These are phyloP conservation scores for Ustulina deusta DNA, from an alignment of 2,329 filamentous ascomycete genomes.

Conservation along the genomic window DNA sequence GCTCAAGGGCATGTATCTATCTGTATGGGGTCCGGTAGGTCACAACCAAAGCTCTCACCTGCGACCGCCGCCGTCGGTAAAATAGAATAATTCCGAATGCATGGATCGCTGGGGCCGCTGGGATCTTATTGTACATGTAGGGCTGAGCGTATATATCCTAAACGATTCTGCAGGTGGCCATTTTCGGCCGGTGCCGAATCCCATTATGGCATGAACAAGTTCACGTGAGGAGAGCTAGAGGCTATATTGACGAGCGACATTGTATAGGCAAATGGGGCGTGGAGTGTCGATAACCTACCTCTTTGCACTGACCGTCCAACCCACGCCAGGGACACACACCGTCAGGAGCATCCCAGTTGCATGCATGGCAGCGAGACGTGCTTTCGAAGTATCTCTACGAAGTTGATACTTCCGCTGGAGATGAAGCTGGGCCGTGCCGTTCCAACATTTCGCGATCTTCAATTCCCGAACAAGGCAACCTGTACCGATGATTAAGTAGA, in stretches of 20 bases:
- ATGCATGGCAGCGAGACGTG: conserved; percentile 24
- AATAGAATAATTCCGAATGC: conserved; percentile 29
- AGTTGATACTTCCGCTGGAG: conserved; percentile 23
- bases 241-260: conserved; percentile 30
- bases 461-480: conserved; percentile 37
- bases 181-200: conserved; percentile 44
- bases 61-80: conserved; percentile 1
- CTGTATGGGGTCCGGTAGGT: neutral
- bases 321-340: conserved; percentile 26
- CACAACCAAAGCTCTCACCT: neutral
- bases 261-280: conserved; percentile 19
- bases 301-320: conserved; percentile 28
- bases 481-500: conserved; percentile 36
- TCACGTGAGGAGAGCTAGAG: conserved; percentile 47
- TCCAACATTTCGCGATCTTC: conserved; percentile 12
- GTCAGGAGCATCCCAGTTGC: conserved; percentile 39
- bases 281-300: conserved; percentile 21
- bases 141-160: conserved; percentile 41
- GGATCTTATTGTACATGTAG: conserved; percentile 40
- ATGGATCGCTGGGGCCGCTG: conserved; percentile 34
- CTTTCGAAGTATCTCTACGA: conserved; percentile 36
- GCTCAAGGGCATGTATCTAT: neutral
- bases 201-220: conserved; percentile 43
- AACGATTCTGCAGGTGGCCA: conserved; percentile 47
- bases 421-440: neutral